phyloP scores from a whole-genome alignment of 495 filamentous ascomycete species.

The Talaromyces adpressus region DNA sequence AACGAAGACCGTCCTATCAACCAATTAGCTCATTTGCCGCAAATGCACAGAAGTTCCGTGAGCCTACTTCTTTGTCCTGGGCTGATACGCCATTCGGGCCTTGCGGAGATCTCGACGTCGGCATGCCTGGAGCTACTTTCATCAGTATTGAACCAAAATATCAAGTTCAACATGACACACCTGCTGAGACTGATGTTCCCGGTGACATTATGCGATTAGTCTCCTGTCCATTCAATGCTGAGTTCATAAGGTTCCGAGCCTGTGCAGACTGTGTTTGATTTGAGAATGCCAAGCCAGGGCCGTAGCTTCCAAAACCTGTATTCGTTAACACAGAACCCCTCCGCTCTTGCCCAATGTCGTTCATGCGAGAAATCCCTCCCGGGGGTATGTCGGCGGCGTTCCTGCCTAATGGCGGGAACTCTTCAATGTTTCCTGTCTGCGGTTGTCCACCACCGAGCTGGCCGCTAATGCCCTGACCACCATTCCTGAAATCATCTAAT shows the following conservation, averaged over 20 bases:
- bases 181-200: constrained; percentile 12
- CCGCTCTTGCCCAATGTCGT: constrained; percentile 63
- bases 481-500: constrained; percentile 51
- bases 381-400: constrained; percentile 45
- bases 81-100: constrained; percentile 31
- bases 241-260: constrained; percentile 20
- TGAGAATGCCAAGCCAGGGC: constrained; percentile 38
- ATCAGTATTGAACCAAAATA: not conserved
- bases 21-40: constrained; percentile 14
- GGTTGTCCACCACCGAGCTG: constrained; percentile 52
- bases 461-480: constrained; percentile 53
- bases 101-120: constrained; percentile 36
- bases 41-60: constrained; percentile 12
- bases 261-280: constrained; percentile 22
- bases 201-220: constrained; percentile 25
- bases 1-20: constrained; percentile 19
- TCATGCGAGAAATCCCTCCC: constrained; percentile 4
- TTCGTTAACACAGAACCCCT: constrained; percentile 56
- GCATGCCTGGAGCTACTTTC: constrained; percentile 22
- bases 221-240: constrained; percentile 26
- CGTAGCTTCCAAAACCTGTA: constrained; percentile 54
- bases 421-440: constrained; percentile 65
- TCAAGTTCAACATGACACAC: constrained; percentile 8
- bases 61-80: constrained; percentile 38
- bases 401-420: constrained; percentile 77